Base-by-base conservation (phyloP, 805 yeast genomes). In the Teunomyces kruisii region DNA sequence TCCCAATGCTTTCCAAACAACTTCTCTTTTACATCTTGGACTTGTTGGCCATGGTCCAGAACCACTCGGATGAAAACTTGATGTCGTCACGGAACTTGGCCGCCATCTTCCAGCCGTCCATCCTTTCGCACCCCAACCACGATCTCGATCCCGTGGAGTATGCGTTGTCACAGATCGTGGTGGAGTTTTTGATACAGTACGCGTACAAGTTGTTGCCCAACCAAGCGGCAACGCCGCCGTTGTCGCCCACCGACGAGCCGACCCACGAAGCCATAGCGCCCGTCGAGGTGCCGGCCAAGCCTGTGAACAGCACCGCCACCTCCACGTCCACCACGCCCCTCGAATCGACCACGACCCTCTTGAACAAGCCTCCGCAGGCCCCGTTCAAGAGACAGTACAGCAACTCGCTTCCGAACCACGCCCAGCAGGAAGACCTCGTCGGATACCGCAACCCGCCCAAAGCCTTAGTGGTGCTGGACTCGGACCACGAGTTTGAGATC, bases 101-200 rank as follows among this genome's bases (percentile, higher is more conserved):
- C 1, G 96, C 98, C 1, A 88, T 94, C 46, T 94, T 94, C 70
- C 99, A 94, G 68, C 98, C 99, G 3, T 87, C 96, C n/a, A 82
- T 94, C 13, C 72, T 94, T 43, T 86, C 96, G 8, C 98, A 92
- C 63, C 96, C 97, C 4, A 79, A 77, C 52, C 97, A 94, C 63
- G 97, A 91, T 60, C 80, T 92, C 83, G 80, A 85, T 33, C 97
- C 97, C 1, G 88, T 83, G 27, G 97, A 94, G 65, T 91, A 91
- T 67, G 92, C 88, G 9, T 68, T 89, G 29, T 87, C 96, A 4
- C 89, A 91, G 53, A 75, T 82, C 6, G 96, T 88, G 28, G 85
- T 94, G 19, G 95, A 91, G 58, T 90, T 92, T 53, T 76, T 94
- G 69, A 87, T 92, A 46, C 91, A 86, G 53, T 89, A 92, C 61